phyloP scores from a whole-genome alignment of 1,284 basidiomycete species.

The Ustilago xerochloae region DNA sequence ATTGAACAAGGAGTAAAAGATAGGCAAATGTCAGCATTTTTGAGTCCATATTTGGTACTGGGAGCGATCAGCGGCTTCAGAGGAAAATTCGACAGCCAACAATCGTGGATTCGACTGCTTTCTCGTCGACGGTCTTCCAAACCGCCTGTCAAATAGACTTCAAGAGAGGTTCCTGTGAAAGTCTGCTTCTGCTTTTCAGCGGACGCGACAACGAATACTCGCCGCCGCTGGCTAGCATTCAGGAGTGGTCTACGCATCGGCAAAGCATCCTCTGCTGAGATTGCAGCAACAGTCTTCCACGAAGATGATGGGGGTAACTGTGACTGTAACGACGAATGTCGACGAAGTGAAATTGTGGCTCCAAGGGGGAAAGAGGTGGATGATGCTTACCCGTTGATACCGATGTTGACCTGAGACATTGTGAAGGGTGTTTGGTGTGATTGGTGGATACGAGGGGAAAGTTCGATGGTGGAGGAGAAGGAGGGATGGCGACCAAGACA shows the following conservation, averaged over 20 bases:
- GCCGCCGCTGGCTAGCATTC: too few relatives aligned
- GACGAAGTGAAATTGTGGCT: background rate
- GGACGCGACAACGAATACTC: too few relatives aligned
- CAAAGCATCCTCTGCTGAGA: too few relatives aligned
- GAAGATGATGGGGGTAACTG: background rate
- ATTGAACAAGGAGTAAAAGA: background rate
- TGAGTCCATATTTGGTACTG: background rate
- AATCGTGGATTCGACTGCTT: too few relatives aligned
- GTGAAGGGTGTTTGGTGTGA: constrained; percentile 10
- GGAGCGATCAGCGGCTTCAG: too few relatives aligned
- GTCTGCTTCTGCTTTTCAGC: too few relatives aligned
- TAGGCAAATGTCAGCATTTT: constrained; percentile 1
- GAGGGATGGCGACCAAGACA: constrained; percentile 5
- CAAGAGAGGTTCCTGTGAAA: too few relatives aligned
- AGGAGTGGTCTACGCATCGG: too few relatives aligned
- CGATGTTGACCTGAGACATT: constrained; percentile 59
- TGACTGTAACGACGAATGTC: background rate
- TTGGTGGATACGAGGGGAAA: constrained; percentile 16
- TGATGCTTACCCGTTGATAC: constrained; percentile 64
- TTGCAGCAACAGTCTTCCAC: background rate
- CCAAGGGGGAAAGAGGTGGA: background rate
- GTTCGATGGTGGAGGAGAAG: constrained; percentile 35
- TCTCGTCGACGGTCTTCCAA: too few relatives aligned
- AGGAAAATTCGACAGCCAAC: too few relatives aligned
- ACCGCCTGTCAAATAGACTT: too few relatives aligned